Conservation (phyloP, 2,329 filamentous ascomycete genomes). For the Trichoderma harzianum region DNA sequence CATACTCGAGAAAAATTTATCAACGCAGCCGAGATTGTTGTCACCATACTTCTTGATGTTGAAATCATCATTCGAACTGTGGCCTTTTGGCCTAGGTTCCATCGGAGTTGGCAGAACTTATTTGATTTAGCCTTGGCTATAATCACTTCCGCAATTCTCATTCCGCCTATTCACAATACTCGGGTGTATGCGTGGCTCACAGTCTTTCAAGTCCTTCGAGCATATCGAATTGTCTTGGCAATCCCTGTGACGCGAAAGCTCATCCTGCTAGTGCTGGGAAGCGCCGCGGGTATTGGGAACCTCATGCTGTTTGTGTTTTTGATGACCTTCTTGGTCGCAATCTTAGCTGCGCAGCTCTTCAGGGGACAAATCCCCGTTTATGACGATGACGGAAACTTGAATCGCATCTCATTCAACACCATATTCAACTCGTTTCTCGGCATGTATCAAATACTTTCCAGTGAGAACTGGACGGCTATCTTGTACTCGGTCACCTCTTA, state of each 20-base stretch:
- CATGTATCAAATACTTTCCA: conserved; percentile 96
- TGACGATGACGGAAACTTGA: conserved; percentile 58
- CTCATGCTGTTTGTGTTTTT: conserved; percentile 95
- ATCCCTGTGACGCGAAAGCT: conserved; percentile 83
- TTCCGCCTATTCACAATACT: conserved; percentile 73
- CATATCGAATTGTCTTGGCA: conserved; percentile 87
- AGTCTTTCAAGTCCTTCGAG: conserved; percentile 86
- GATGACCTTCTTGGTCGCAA: conserved; percentile 88
- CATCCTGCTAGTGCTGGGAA: conserved; percentile 84
- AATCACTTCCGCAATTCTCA: conserved; percentile 77
- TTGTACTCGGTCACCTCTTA: conserved; percentile 77
- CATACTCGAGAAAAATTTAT: conserved; percentile 61
- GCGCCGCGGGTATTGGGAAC: conserved; percentile 87
- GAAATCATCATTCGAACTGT: conserved; percentile 80
- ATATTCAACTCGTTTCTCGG: conserved; percentile 96
- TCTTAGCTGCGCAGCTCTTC: conserved; percentile 91
- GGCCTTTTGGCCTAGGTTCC: conserved; percentile 78
- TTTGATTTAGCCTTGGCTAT: conserved; percentile 78
- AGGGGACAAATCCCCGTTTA: conserved; percentile 72
- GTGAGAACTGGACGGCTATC: conserved; percentile 90
- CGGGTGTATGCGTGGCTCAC: conserved; percentile 84
- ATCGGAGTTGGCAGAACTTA: conserved; percentile 68
- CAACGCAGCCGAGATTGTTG: conserved; percentile 65
- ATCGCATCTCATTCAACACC: conserved; percentile 75
- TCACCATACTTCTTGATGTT: conserved; percentile 73